phyloP scores from a whole-genome alignment of 148 eudicot species.

The Simmondsia chinensis region DNA sequence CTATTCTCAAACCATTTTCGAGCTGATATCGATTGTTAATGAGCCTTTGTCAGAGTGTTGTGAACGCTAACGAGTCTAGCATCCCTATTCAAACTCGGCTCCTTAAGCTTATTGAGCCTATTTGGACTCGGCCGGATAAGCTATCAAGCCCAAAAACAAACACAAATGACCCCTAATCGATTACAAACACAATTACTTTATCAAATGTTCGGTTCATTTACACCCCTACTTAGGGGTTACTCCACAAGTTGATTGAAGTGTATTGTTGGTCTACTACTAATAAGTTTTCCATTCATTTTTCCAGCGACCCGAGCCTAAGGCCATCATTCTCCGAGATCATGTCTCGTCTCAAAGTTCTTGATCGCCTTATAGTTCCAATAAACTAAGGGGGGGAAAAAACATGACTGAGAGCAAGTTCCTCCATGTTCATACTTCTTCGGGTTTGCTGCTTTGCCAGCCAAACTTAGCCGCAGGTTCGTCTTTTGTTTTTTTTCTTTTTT shows the following conservation, averaged over 20 bases:
- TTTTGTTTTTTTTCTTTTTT: constrained; percentile 17
- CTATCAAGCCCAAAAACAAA: too few relatives aligned
- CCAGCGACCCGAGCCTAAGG: constrained; percentile 65
- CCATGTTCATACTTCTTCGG: constrained; percentile 25
- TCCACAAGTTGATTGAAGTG: background rate
- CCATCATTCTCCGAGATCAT: constrained; percentile 86
- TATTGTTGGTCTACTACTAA: background rate
- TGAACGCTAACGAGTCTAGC: too few relatives aligned
- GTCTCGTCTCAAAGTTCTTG: constrained; percentile 60
- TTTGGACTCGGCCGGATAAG: too few relatives aligned
- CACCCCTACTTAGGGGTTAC: too few relatives aligned
- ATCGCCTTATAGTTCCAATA: constrained; percentile 33
- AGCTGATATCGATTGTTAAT: too few relatives aligned
- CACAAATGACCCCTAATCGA: too few relatives aligned
- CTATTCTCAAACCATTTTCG: too few relatives aligned
- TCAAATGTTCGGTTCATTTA: too few relatives aligned
- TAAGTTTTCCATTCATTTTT: constrained; percentile 4
- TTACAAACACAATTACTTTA: too few relatives aligned
- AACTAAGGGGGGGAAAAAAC: constrained; percentile 14
- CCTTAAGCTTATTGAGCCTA: too few relatives aligned
- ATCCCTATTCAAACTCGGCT: too few relatives aligned
- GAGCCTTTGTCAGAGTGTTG: too few relatives aligned
- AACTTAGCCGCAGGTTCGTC: constrained; percentile 25
- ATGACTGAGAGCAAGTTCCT: constrained; percentile 11
- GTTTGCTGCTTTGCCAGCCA: constrained; percentile 28